Percentiles rank a stretch among this genome's conserved stretches.
Evolutionary conservation across 345 rosid species (phyloP).

Genomic region (Turritis glabra): DNA sequence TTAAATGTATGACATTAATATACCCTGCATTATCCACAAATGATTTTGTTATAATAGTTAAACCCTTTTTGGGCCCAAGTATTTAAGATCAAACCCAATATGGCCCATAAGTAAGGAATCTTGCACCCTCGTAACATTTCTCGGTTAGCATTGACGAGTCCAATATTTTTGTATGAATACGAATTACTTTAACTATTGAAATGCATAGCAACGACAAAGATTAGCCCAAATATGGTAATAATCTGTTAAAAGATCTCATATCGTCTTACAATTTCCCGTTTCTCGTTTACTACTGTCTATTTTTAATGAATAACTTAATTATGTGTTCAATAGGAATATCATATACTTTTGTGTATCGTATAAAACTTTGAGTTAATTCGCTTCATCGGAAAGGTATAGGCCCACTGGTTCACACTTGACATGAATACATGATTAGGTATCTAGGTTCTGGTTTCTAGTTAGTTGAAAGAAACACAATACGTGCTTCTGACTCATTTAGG

Average conservation of each 20-base stretch:
- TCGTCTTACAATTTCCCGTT: too few relatives aligned
- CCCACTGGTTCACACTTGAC: not conserved
- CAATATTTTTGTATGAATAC: not conserved
- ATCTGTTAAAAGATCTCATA: not conserved
- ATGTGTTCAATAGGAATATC: not conserved
- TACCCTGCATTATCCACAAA: not conserved
- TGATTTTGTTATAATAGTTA: too few relatives aligned
- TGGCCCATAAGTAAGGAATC: not conserved
- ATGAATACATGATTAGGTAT: slow-evolving; percentile 17
- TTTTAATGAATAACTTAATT: not conserved
- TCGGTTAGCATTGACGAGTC: not conserved
- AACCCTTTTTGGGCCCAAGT: not conserved
- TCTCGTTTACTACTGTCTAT: not conserved
- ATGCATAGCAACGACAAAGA: not conserved
- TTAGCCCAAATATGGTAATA: not conserved
- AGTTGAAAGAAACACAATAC: slow-evolving; percentile 20
- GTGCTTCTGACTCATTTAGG: slow-evolving; percentile 8
- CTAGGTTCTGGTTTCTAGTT: not conserved
- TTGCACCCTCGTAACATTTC: not conserved
- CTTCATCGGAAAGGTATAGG: not conserved
- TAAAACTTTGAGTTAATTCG: not conserved
- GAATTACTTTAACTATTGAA: not conserved
- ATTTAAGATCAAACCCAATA: not conserved
- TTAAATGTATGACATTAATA: not conserved
- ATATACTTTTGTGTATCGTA: not conserved